Evolutionary conservation across 768 basidiomycete species (phyloP).

Genomic region (Hypholoma fasciculare): DNA sequence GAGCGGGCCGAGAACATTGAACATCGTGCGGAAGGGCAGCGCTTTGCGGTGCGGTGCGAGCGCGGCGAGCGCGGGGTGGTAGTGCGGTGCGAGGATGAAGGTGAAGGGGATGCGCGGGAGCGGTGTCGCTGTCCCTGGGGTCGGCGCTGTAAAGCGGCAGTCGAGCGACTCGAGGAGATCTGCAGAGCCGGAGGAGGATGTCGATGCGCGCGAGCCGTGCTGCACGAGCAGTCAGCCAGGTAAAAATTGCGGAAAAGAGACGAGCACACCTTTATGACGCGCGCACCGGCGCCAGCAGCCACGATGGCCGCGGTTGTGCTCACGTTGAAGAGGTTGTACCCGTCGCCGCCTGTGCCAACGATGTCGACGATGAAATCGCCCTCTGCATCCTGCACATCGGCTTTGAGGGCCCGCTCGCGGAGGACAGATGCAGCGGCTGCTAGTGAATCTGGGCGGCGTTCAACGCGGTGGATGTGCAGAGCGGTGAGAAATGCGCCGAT

Average conservation of each 20-base stretch:
- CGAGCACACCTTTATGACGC: constrained; percentile 81
- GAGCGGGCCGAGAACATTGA: constrained; percentile 92
- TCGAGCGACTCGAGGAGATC: constrained; percentile 86
- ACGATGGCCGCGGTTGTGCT: constrained; percentile 93
- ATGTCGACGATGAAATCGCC: constrained; percentile 76
- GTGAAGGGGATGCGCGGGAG: constrained; percentile 78
- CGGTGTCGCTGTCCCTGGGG: constrained; percentile 52
- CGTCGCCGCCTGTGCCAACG: constrained; percentile 94
- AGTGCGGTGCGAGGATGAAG: constrained; percentile 93
- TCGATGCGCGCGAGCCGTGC: constrained; percentile 92
- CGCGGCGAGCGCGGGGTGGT: constrained; percentile 82
- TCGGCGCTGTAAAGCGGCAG: constrained; percentile 70
- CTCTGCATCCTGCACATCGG: constrained; percentile 55
- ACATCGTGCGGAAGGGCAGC: constrained; percentile 94
- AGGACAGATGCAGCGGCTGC: constrained; percentile 79
- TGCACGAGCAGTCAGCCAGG: constrained; percentile 27
- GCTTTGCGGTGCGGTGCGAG: constrained; percentile 83
- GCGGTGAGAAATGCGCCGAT: constrained; percentile 91
- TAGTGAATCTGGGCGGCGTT: constrained; percentile 73
- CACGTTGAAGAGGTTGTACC: constrained; percentile 95
- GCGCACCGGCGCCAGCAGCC: constrained; percentile 90
- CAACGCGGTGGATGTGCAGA: constrained; percentile 76
- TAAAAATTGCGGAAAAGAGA: not conserved
- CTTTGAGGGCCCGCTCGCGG: constrained; percentile 64
- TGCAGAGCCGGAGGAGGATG: constrained; percentile 92